phyloP scores from a whole-genome alignment of 495 filamentous ascomycete genomes.

The Aspergillus homomorphus region DNA sequence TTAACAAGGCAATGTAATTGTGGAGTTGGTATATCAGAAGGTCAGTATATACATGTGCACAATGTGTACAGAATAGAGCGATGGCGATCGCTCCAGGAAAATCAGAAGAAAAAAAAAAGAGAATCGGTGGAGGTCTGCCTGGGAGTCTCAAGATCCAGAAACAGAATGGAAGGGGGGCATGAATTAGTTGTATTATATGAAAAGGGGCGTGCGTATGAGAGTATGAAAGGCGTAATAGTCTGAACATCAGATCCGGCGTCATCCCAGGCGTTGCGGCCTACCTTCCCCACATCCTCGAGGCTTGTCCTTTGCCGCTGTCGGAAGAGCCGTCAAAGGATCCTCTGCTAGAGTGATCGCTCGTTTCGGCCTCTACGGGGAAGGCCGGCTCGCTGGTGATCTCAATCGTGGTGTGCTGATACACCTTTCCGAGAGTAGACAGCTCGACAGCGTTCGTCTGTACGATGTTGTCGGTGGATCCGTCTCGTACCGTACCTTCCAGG shows the following conservation, averaged over 20 bases:
- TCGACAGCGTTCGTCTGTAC: slow-evolving; percentile 31
- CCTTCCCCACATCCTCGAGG: slow-evolving; percentile 29
- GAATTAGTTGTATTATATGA: background rate
- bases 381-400: slow-evolving; percentile 44
- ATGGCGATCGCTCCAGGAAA: background rate
- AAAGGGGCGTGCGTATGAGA: background rate
- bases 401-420: slow-evolving; percentile 47
- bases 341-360: slow-evolving; percentile 33
- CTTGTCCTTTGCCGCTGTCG: slow-evolving; percentile 9
- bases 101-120: background rate
- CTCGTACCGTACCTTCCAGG: slow-evolving; percentile 18
- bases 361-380: slow-evolving; percentile 24
- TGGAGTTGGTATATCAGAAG: background rate
- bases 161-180: background rate
- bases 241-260: background rate
- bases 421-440: slow-evolving; percentile 37
- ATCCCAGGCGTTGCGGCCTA: slow-evolving; percentile 2
- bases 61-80: background rate
- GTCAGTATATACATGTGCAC: background rate
- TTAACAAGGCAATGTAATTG: no score
- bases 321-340: slow-evolving; percentile 24
- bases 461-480: slow-evolving; percentile 43
- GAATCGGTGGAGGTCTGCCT: no score
- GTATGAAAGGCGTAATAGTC: background rate
- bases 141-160: no score